phyloP scores from a whole-genome alignment of 1,284 basidiomycete species.

The Moesziomyces sp. region DNA sequence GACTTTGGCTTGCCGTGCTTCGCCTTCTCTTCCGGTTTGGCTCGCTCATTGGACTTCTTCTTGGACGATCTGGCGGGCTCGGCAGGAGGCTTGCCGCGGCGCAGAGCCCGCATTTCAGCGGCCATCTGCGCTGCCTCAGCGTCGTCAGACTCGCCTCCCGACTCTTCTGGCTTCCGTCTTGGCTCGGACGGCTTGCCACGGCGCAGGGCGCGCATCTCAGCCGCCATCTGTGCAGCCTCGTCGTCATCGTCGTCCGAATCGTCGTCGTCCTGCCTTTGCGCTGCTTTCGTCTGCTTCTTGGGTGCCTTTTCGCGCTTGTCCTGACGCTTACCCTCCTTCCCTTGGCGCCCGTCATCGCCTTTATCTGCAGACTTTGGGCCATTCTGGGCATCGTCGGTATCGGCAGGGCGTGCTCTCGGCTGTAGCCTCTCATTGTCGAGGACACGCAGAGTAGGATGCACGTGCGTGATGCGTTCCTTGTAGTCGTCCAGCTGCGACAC shows the following conservation, averaged over 20 bases:
- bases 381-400: conserved; percentile 6
- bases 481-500: conserved; percentile 41
- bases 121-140: conserved; percentile 36
- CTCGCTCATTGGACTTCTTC: conserved; percentile 9
- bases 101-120: conserved; percentile 27
- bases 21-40: conserved; percentile 5
- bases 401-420: conserved; percentile 21
- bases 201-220: conserved; percentile 33
- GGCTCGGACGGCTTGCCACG: conserved; percentile 5
- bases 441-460: conserved; percentile 45
- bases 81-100: conserved; percentile 18
- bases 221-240: conserved; percentile 32
- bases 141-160: conserved; percentile 25
- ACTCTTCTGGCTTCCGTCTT: not conserved
- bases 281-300: not conserved
- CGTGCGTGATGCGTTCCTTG: conserved; percentile 38
- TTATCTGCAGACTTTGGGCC: not conserved
- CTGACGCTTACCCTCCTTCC: conserved; percentile 2
- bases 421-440: conserved; percentile 52
- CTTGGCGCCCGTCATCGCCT: conserved; percentile 1
- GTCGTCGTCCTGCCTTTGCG: conserved; percentile 2
- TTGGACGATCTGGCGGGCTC: not conserved
- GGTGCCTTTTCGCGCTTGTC: not conserved
- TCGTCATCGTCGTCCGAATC: conserved; percentile 25
- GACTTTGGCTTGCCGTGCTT: not conserved